phyloP scores from a whole-genome alignment of 768 basidiomycete species.

The Dioszegia hungarica region DNA sequence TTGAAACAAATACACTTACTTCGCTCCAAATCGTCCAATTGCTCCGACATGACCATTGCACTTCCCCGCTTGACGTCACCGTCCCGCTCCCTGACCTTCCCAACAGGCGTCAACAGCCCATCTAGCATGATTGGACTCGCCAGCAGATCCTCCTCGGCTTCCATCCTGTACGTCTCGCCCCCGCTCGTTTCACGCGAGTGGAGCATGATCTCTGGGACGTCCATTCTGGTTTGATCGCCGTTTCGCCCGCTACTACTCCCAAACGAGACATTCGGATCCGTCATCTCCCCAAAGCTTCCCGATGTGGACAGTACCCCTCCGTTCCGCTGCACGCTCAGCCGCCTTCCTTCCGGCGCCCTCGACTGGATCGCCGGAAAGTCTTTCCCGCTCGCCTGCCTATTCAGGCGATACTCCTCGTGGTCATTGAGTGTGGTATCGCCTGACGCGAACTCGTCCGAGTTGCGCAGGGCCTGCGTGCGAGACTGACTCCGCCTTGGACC shows the following conservation, averaged over 20 bases:
- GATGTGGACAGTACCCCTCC: neutral
- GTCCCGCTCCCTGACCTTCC: neutral
- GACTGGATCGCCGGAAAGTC: neutral
- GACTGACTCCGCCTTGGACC: neutral
- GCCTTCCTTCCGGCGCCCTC: neutral
- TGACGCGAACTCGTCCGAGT: constrained; percentile 3
- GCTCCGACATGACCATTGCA: constrained; percentile 44
- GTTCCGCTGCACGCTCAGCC: neutral
- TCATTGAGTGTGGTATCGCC: constrained; percentile 5
- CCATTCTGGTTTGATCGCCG: neutral
- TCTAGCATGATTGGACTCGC: constrained; percentile 41
- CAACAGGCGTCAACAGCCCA: neutral
- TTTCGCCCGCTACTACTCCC: neutral
- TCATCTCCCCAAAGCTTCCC: constrained; percentile 8
- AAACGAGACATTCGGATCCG: neutral
- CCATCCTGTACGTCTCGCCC: neutral
- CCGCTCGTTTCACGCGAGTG: neutral
- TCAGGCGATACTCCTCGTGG: neutral
- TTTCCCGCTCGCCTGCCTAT: neutral
- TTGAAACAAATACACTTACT: constrained; percentile 23
- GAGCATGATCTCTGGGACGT: neutral
- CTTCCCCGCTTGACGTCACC: constrained; percentile 43
- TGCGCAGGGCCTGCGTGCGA: neutral
- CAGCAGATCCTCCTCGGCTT: constrained; percentile 11
- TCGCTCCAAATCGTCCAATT: constrained; percentile 44